Base-by-base conservation (phyloP, 2,329 filamentous ascomycete genomes). In the Exophiala oligosperma region DNA sequence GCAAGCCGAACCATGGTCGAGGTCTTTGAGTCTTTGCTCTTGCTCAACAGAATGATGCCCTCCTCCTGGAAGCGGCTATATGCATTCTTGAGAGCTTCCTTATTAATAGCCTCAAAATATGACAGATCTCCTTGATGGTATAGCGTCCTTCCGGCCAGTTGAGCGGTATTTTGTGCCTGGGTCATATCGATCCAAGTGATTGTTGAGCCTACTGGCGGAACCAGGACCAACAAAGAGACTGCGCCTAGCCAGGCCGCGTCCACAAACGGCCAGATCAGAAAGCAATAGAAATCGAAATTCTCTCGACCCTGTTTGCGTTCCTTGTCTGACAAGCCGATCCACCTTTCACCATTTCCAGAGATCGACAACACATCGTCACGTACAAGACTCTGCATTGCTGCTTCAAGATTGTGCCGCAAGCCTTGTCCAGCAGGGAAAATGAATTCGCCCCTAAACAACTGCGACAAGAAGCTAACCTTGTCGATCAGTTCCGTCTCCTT, bases 201-300 rank as follows among this genome's bases (percentile, higher is more conserved):
- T 5, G 63, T 38, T 1, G 64, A 61, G 23, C 32, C 76, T 0
- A 74, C 69, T 2, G 91, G 91, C 1, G 92, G 92, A 0, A 90
- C 88, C 12, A 97, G 81, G 46, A 93, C 92, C 78, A 96, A 88
- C 0, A 97, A 79, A 0, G 90, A 91, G 0, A 97, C 88, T 0
- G 92, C 89, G 9, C 91, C 92, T 1, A 99, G 82, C 94, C 94
- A 99, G 52, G 84, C 88, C 0, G 92, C 89, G 74, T 99, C 94
- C 65, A 97, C 92, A 67, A 99, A 99, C 0, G 94, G 94, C 94
- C 94, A 99, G 63, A 99, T 91, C 21, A 99, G 77, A 80, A 97
- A 99, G 76, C 93, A 97, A 76, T 97, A 97, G 74, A 99, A 99
- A 71, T 99, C 94, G 69, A 90, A 99, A 68, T 97, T 97, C 73